Base-by-base conservation (phyloP, 106 monocot species). In the Acorus gramineus region DNA sequence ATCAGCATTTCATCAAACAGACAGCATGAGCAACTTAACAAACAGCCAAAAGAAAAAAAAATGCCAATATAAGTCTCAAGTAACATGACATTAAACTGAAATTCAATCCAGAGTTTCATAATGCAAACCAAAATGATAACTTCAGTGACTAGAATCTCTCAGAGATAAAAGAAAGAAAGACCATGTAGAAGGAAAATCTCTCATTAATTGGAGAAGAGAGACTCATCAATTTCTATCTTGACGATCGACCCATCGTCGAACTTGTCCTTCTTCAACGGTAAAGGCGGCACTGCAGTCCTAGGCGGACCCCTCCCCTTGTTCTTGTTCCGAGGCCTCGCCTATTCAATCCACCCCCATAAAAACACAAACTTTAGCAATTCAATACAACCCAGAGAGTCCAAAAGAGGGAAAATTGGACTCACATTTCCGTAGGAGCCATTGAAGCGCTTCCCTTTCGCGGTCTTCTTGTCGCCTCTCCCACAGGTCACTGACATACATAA, bases 391-490 rank as follows among this genome's bases (percentile, higher is more conserved):
- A 47, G 1, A 14, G 14, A 5, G 4, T 42, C 6, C 3, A 42
- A 48, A 5, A 44, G n/a, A 10, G 28, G 66, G 47, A 0, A 28
- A 28, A 28, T 28, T 28, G 28, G 11, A 12, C 75, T 71, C 74
- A 96, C 96, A 53, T 96, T 96, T 65, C 96, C 96, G 47, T 76
- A 96, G 59, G 96, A 91, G 57, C 85, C 90, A 59, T 74, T 85
- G 82, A 90, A 96, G 50, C 96, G 86, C 74, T 96, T 96, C 44
- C 96, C 96, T 65, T 77, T 90, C 8, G 89, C 89, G 3, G 96
- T 96, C 81, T 85, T 96, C 80, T 79, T 90, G 62, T 96, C 96
- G 6, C 96, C 96, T 73, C 96, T 74, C 28, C 96, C 96, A 63
- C 96, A 96, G 77, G 82, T 75, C 28, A 96, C 85, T 87, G 68